These are phyloP conservation scores for Xanthoceras sorbifolium DNA, from an alignment of 345 rosid genomes.

Conservation along the genomic window DNA sequence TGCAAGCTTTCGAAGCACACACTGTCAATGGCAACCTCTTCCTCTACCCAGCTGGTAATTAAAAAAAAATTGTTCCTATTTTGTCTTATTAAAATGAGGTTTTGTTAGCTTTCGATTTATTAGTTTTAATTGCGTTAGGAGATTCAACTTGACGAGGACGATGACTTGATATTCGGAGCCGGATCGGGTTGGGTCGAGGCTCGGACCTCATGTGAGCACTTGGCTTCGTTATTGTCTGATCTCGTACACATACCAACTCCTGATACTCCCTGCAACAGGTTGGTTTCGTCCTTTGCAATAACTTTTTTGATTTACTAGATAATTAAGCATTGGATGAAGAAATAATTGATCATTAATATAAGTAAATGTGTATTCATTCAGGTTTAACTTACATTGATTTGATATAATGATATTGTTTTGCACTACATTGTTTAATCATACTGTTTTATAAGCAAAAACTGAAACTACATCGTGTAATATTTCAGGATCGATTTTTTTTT, in stretches of 20 bases:
- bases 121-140: constrained; percentile 29
- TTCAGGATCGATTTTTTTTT: too few species aligned
- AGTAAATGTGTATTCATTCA: too few species aligned
- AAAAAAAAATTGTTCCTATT: too few species aligned
- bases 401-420: too few species aligned
- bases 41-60: constrained; percentile 12
- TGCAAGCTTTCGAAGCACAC: background rate
- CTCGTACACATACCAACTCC: constrained; percentile 67
- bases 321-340: background rate
- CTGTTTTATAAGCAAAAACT: background rate
- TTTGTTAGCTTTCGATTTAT: background rate
- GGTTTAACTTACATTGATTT: too few species aligned
- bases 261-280: constrained; percentile 72
- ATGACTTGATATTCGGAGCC: constrained; percentile 47
- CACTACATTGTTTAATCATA: too few species aligned
- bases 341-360: too few species aligned
- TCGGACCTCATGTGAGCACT: constrained; percentile 73
- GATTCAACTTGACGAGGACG: constrained; percentile 31
- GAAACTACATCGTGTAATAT: background rate
- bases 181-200: constrained; percentile 96
- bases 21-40: constrained; percentile 31
- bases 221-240: constrained; percentile 64
- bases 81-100: too few species aligned
- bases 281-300: background rate
- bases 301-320: background rate